Evolutionary conservation across 2,329 filamentous ascomycete genomes (phyloP).

Genomic region (Nigrograna mackinnonii): DNA sequence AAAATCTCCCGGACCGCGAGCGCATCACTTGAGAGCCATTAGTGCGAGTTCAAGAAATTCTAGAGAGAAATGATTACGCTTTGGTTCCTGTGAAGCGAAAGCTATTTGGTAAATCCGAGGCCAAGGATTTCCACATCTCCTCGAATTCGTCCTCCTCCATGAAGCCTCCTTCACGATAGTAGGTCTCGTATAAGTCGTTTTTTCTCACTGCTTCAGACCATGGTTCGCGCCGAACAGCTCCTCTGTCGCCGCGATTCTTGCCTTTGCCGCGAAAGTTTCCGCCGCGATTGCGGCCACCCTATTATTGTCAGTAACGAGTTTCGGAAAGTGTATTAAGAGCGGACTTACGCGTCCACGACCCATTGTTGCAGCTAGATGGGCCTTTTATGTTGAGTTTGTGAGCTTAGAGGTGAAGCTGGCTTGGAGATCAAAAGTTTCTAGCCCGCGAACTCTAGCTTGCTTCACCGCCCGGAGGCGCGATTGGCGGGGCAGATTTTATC

Average conservation of each 20-base stretch:
- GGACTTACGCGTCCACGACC: conserved; percentile 7
- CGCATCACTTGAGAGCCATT: conserved; percentile 68
- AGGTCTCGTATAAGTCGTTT: conserved; percentile 84
- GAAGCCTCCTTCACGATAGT: conserved; percentile 74
- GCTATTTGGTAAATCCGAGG: conserved; percentile 89
- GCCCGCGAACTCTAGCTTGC: conserved; percentile 13
- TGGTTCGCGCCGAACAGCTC: conserved; percentile 22
- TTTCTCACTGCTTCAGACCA: conserved; percentile 68
- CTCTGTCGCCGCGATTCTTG: conserved; percentile 30
- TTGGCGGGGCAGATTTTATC: conserved; percentile 18
- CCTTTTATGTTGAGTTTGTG: not conserved
- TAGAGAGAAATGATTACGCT: conserved; percentile 60
- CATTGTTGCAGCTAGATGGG: conserved; percentile 2
- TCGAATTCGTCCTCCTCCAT: conserved; percentile 77
- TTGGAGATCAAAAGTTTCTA: conserved; percentile 31
- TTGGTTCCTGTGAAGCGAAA: conserved; percentile 97
- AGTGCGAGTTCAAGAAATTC: not conserved
- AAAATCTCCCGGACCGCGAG: conserved; percentile 87
- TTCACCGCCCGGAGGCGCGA: no score
- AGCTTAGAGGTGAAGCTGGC: not conserved
- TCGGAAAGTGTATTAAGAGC: not conserved
- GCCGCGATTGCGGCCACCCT: conserved; percentile 33
- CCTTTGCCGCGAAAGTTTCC: conserved; percentile 32
- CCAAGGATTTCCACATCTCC: conserved; percentile 82
- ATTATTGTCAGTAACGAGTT: conserved; percentile 8